These are phyloP conservation scores for Jamesozyma spencerorum DNA, from an alignment of 805 yeast genomes.

Conservation along the genomic window DNA sequence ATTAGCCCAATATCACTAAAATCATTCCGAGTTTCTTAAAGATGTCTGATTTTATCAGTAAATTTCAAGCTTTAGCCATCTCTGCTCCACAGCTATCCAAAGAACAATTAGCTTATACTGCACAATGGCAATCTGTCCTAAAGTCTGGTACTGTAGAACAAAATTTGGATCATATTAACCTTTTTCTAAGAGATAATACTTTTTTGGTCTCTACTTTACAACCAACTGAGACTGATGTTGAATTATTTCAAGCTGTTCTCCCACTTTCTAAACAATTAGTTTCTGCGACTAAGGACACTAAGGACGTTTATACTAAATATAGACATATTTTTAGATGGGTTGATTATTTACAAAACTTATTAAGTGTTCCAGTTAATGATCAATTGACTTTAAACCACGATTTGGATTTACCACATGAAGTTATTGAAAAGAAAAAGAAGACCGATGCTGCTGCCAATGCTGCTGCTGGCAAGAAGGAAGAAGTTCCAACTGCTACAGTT, in stretches of 20 bases:
- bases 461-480: conserved; percentile 7
- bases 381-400: conserved; percentile 53
- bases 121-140: conserved; percentile 77
- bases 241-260: conserved; percentile 55
- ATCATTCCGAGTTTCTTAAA: background rate
- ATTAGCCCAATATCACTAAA: background rate
- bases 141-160: conserved; percentile 43
- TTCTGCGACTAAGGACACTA: conserved; percentile 33
- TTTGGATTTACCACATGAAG: conserved; percentile 63
- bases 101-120: conserved; percentile 59
- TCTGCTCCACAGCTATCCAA: conserved; percentile 25
- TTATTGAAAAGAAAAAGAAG: conserved; percentile 50
- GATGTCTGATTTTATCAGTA: conserved; percentile 27
- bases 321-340: conserved; percentile 93
- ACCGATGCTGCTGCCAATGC: conserved; percentile 9
- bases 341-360: conserved; percentile 69
- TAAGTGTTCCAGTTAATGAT: conserved; percentile 45
- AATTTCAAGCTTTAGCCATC: conserved; percentile 22
- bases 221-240: conserved; percentile 63
- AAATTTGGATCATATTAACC: conserved; percentile 52
- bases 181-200: conserved; percentile 56
- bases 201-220: conserved; percentile 54
- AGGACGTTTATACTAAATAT: conserved; percentile 46
- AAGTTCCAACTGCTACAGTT: conserved; percentile 25
- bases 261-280: conserved; percentile 53